Base-by-base conservation (phyloP, 805 yeast species). In the Nakazawaea peltata region DNA sequence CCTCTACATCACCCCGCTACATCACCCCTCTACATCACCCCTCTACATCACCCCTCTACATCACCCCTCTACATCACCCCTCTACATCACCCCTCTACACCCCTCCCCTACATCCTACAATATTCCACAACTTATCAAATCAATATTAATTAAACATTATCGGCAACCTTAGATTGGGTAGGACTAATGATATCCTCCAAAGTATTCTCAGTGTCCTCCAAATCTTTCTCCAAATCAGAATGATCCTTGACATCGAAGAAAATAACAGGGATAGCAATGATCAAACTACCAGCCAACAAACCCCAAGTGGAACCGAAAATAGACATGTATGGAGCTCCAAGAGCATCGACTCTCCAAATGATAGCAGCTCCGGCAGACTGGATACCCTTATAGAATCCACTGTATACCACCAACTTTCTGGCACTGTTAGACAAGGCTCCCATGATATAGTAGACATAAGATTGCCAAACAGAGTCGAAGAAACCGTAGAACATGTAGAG, bases 341-440 rank as follows among this genome's bases (percentile, higher is more conserved):
- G 40, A 21, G 72, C 66, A 47, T 74, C 80, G 42, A 73, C 53
- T 45, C 76, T 57, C 81, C 80, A 77, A 11, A 67, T 68, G 31
- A 76, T 60, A 17, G 76, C 81, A 11, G 76, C 74, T 49, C 78
- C 79, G 8, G 80, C 81, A 27, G 76, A 67, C 56, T 76, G 82
- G 40, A 77, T 53, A 39, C 77, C 74, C 59, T 77, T 77, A 59
- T 74, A 76, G 51, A 71, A 71, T 27, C 80, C 80, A 14, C 77
- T 76, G 46, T 71, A 70, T 40, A 74, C 51, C 18, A 78, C 74
- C 26, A 63, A 58, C 51, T 67, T 71, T 56, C 72, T 65, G 22
- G 77, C 67, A 46, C 70, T 67, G 51, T 76, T 76, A 37, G 79
- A 64, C 38, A 76, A 50, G 28, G 77, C 65, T 30, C 82, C 81